phyloP scores from a whole-genome alignment of 805 yeast species.

The Priceomyces medius region DNA sequence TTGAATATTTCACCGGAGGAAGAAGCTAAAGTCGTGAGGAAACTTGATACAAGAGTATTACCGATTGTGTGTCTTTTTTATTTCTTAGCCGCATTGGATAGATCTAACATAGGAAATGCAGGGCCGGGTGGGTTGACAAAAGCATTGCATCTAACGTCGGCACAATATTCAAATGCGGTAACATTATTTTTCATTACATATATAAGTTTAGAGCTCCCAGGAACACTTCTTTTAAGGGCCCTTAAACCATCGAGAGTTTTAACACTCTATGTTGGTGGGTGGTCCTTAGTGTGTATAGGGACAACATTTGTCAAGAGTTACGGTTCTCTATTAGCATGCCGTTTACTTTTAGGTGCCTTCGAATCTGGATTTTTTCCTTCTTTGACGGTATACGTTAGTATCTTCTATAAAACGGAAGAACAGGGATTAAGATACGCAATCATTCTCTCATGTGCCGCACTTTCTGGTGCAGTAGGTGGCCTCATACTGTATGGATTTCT shows the following conservation, averaged over 20 bases:
- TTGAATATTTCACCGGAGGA: constrained; percentile 1
- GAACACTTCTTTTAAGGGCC: constrained; percentile 32
- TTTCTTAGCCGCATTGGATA: constrained; percentile 49
- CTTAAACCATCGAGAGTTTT: constrained; percentile 31
- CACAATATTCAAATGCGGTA: constrained; percentile 43
- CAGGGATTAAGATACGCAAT: constrained; percentile 21
- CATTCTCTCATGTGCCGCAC: constrained; percentile 51
- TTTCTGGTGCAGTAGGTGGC: constrained; percentile 61
- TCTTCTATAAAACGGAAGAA: constrained; percentile 15
- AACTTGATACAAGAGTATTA: constrained; percentile 1
- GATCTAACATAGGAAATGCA: constrained; percentile 61
- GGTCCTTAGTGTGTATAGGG: constrained; percentile 32
- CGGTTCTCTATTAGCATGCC: constrained; percentile 42
- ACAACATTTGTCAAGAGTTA: constrained; percentile 21
- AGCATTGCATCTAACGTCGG: constrained; percentile 36
- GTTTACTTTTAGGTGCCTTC: constrained; percentile 51
- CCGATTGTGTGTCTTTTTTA: constrained; percentile 27
- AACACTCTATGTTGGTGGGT: constrained; percentile 28
- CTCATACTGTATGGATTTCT: constrained; percentile 21
- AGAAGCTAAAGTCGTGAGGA: constrained; percentile 5
- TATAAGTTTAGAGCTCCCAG: constrained; percentile 40
- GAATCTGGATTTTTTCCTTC: constrained; percentile 55
- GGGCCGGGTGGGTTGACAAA: constrained; percentile 50
- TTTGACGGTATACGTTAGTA: constrained; percentile 34
- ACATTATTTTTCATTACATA: constrained; percentile 50